phyloP scores from a whole-genome alignment of 495 filamentous ascomycete species.

The Talaromyces proteolyticus region DNA sequence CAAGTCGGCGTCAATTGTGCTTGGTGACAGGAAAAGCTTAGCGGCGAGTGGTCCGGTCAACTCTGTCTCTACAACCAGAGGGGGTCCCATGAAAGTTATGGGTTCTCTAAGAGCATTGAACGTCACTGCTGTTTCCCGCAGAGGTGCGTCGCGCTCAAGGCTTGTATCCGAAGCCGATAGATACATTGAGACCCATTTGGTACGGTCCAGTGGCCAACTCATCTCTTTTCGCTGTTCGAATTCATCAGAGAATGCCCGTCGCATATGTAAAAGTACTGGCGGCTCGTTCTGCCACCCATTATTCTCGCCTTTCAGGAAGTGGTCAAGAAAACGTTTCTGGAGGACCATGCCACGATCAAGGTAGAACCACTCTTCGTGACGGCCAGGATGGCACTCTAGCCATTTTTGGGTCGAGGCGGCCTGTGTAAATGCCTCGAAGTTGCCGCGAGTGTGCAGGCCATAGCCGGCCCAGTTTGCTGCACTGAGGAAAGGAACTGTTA shows the following conservation, averaged over 20 bases:
- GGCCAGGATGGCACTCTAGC: background rate
- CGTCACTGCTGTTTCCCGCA: background rate
- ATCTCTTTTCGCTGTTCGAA: background rate
- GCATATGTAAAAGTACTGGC: background rate
- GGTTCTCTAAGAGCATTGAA: background rate
- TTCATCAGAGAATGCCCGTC: background rate
- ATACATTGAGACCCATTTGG: background rate
- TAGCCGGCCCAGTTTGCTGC: background rate
- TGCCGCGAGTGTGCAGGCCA: background rate
- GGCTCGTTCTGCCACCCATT: background rate
- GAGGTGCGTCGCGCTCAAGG: background rate
- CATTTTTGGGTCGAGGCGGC: background rate
- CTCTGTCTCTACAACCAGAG: conserved; percentile 41
- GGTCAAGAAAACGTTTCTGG: background rate
- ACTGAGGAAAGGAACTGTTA: background rate
- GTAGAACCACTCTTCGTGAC: background rate
- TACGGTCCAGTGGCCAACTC: background rate
- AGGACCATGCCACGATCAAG: background rate
- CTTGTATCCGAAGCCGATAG: background rate
- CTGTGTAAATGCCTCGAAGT: background rate
- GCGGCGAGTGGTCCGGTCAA: conserved; percentile 61
- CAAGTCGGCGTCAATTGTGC: conserved; percentile 54
- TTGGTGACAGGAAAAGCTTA: conserved; percentile 52
- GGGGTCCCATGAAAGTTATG: background rate
- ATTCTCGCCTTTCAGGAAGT: background rate